A percentile compares a stretch with the other conserved stretches of the same genome.
phyloP scores from a whole-genome alignment of 2,329 filamentous ascomycete species.

The Colletotrichum caudatum region DNA sequence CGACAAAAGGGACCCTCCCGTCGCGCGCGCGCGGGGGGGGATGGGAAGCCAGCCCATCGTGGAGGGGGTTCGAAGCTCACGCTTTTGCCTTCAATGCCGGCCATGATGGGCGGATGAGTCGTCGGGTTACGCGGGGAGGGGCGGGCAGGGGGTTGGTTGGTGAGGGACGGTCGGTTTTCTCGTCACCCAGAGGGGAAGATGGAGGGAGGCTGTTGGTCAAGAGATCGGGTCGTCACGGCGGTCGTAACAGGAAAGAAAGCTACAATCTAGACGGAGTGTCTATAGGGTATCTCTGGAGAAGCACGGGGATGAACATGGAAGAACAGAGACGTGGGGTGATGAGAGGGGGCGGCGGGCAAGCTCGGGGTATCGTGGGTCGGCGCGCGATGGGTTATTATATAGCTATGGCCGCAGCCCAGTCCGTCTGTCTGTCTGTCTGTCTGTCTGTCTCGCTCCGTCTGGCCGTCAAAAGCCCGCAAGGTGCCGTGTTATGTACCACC shows the following conservation, averaged over 20 bases:
- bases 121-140: neutral
- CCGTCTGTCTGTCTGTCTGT: no score
- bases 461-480: neutral
- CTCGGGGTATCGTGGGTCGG: conserved; percentile 20
- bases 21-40: neutral
- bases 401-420: conserved; percentile 12
- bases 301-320: neutral
- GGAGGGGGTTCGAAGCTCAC: conserved; percentile 13
- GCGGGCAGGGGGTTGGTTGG: neutral
- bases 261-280: neutral
- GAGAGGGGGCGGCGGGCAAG: neutral
- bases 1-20: no score
- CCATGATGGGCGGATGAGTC: conserved; percentile 32
- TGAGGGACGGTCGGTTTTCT: conserved; percentile 14
- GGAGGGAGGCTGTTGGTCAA: neutral
- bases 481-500: conserved; percentile 1
- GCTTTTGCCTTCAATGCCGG: conserved; percentile 41
- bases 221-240: neutral
- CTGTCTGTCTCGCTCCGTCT: neutral
- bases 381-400: conserved; percentile 38
- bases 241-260: neutral
- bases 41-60: neutral
- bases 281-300: conserved; percentile 24
- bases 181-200: conserved; percentile 11
- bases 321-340: neutral